A percentile compares a stretch with the other conserved stretches of the same genome.
These are phyloP conservation scores for Phytophthora melonis DNA, from an alignment of 352 stramenopile species.

Conservation along the genomic window DNA sequence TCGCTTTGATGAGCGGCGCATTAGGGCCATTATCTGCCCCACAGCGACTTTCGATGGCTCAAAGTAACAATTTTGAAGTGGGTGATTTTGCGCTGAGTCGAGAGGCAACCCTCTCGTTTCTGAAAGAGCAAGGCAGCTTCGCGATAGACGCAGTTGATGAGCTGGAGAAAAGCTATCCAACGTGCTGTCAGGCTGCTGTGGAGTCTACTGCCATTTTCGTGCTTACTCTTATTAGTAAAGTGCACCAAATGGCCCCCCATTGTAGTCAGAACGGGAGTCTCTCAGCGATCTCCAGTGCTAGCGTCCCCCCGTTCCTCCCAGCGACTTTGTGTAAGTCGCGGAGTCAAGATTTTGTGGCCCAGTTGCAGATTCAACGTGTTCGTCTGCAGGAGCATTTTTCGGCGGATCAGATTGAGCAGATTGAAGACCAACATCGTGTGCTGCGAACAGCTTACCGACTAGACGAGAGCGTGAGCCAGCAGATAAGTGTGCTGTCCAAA, in stretches of 20 bases:
- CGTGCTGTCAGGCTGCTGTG: conserved; percentile 31
- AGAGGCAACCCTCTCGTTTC: conserved; percentile 27
- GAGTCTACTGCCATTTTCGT: conserved; percentile 35
- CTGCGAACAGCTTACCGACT: conserved; percentile 38
- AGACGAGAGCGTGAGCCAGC: conserved; percentile 36
- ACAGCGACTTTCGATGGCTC: conserved; percentile 12
- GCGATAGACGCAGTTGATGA: conserved; percentile 31
- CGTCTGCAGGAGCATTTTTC: conserved; percentile 33
- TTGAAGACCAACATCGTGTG: conserved; percentile 40
- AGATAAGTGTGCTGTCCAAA: conserved; percentile 25
- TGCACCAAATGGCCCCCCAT: conserved; percentile 22
- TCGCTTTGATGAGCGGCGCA: conserved; percentile 28
- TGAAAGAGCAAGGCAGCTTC: conserved; percentile 47
- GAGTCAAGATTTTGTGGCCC: conserved; percentile 37
- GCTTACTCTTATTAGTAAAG: conserved; percentile 30
- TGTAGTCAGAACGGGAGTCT: conserved; percentile 7
- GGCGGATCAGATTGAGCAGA: conserved; percentile 37
- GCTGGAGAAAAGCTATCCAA: conserved; percentile 22
- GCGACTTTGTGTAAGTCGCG: conserved; percentile 31
- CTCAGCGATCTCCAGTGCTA: conserved; percentile 1
- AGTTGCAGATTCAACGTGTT: conserved; percentile 37
- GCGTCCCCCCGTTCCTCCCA: conserved; percentile 32
- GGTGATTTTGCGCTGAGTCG: conserved; percentile 29
- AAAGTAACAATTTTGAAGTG: conserved; percentile 25
- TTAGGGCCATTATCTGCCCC: conserved; percentile 28